phyloP scores from a whole-genome alignment of 73 alveolate genomes.

The Effrenium voratum region DNA sequence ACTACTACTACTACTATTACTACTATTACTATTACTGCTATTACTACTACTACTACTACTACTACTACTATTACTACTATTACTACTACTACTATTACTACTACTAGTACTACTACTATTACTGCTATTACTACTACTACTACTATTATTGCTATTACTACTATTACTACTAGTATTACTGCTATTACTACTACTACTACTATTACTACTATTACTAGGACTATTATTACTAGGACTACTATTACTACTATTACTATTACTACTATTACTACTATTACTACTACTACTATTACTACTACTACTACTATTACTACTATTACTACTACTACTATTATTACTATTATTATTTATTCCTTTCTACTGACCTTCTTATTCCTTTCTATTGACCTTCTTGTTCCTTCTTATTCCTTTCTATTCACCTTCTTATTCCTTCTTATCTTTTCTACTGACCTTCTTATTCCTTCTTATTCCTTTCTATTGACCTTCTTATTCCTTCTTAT shows the following conservation, averaged over 20 bases:
- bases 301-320: not conserved
- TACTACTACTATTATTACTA: not conserved
- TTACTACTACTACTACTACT: not conserved
- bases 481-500: no score
- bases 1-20: not conserved
- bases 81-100: not conserved
- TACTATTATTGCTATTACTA: not conserved
- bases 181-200: not conserved
- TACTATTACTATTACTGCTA: not conserved
- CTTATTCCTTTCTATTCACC: no score
- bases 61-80: not conserved
- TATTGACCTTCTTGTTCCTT: not conserved
- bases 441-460: no score
- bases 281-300: not conserved
- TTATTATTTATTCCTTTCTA: not conserved
- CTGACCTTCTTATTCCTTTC: not conserved
- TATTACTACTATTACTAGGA: not conserved
- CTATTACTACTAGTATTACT: not conserved
- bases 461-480: no score
- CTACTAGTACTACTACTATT: not conserved
- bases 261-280: not conserved
- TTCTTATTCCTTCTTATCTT: no score
- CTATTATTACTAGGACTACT: not conserved
- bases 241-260: not conserved
- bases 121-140: not conserved